Conservation (phyloP, 371 early-diverging fungal species). For the Fennellomyces sp. region DNA sequence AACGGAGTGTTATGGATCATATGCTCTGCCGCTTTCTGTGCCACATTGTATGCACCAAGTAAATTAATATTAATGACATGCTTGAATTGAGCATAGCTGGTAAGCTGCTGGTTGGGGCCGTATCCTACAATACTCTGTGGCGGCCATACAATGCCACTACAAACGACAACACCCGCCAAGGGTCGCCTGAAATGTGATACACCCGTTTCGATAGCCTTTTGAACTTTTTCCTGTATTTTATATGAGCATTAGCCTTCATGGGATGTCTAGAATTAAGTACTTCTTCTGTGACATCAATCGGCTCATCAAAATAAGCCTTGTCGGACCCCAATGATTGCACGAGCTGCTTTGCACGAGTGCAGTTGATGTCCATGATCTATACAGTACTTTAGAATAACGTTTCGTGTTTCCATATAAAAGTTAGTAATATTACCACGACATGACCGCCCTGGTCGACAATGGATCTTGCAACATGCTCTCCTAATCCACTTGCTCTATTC, state of each 20-base stretch:
- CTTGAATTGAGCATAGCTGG: conserved; percentile 53
- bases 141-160: conserved; percentile 48
- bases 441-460: conserved; percentile 25
- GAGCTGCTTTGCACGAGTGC: conserved; percentile 19
- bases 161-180: conserved; percentile 49
- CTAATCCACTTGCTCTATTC: conserved; percentile 46
- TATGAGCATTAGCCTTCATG: background rate
- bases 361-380: conserved; percentile 59
- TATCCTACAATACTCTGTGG: conserved; percentile 28
- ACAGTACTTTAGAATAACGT: background rate
- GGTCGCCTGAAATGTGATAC: conserved; percentile 27
- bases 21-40: conserved; percentile 52
- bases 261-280: conserved; percentile 17
- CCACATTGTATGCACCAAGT: conserved; percentile 63
- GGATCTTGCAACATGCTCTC: conserved; percentile 27
- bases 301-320: conserved; percentile 43
- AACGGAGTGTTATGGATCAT: conserved; percentile 43
- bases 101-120: conserved; percentile 29
- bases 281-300: conserved; percentile 52
- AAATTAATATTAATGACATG: conserved; percentile 54
- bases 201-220: conserved; percentile 33
- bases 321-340: conserved; percentile 27
- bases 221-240: conserved; percentile 32
- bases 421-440: conserved; percentile 22
- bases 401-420: background rate